These are phyloP conservation scores for Obelidium mucronatum DNA, from an alignment of 192 early-diverging fungal species.

Conservation along the genomic window DNA sequence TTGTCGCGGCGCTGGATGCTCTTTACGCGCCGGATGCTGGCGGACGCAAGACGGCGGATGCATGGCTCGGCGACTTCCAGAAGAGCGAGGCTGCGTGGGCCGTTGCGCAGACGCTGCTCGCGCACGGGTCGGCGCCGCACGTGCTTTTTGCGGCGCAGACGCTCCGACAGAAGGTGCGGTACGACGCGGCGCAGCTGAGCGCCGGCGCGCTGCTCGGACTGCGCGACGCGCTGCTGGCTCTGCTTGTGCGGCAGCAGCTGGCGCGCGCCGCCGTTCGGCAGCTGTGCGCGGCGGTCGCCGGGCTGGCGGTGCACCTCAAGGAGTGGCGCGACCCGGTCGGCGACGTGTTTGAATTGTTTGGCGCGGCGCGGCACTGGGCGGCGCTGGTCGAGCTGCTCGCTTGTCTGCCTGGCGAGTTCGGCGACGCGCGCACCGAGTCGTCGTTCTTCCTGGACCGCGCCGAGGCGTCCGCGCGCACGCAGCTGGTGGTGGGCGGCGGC, in stretches of 20 bases:
- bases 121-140: conserved; percentile 53
- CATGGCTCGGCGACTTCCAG: conserved; percentile 88
- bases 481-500: conserved; percentile 6
- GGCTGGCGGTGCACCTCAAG: conserved; percentile 28
- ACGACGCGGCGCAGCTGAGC: conserved; percentile 81
- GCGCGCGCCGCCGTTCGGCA: conserved; percentile 77
- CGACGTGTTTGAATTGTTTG: conserved; percentile 76
- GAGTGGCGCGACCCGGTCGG: conserved; percentile 83
- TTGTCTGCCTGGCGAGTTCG: conserved; percentile 88
- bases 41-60: conserved; percentile 55
- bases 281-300: conserved; percentile 51
- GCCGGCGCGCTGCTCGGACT: conserved; percentile 64
- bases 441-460: conserved; percentile 12
- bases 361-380: conserved; percentile 56
- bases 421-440: conserved; percentile 15
- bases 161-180: conserved; percentile 87
- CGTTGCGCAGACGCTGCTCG: conserved; percentile 77
- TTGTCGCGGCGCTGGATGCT: not conserved
- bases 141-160: conserved; percentile 94
- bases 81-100: conserved; percentile 91
- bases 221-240: conserved; percentile 79
- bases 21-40: not conserved
- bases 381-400: conserved; percentile 83
- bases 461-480: not conserved
- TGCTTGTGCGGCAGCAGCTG: conserved; percentile 61